Evolutionary conservation across 2,329 filamentous ascomycete species (phyloP).

Genomic region (Nemania sp.): DNA sequence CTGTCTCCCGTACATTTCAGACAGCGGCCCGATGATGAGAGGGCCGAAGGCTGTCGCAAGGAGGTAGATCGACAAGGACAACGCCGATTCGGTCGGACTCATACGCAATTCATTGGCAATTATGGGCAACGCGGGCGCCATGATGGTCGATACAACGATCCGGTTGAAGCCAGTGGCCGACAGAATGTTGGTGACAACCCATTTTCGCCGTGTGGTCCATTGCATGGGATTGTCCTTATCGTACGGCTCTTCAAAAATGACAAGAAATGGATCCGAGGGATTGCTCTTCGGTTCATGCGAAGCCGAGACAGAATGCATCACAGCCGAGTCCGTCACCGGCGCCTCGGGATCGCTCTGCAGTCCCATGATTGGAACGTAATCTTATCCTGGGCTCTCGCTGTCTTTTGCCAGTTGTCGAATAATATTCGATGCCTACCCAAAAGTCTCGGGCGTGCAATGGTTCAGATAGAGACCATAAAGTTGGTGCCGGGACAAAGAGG

Average conservation of each 20-base stretch:
- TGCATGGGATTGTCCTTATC: slow-evolving; percentile 43
- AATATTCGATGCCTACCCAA: too few relatives aligned
- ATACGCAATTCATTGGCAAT: slow-evolving; percentile 58
- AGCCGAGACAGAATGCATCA: not conserved
- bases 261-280: slow-evolving; percentile 16
- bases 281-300: not conserved
- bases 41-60: slow-evolving; percentile 48
- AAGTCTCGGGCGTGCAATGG: too few relatives aligned
- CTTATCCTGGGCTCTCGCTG: too few relatives aligned
- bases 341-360: not conserved
- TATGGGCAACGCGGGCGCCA: slow-evolving; percentile 52
- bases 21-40: slow-evolving; percentile 46
- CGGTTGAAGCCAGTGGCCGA: slow-evolving; percentile 55
- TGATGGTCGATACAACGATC: slow-evolving; percentile 56
- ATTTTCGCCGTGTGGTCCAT: slow-evolving; percentile 48
- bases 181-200: slow-evolving; percentile 52
- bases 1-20: slow-evolving; percentile 53
- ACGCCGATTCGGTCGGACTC: slow-evolving; percentile 48
- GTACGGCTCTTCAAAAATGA: slow-evolving; percentile 25
- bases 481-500: too few relatives aligned
- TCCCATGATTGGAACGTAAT: too few relatives aligned
- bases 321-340: not conserved
- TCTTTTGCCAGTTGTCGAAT: too few relatives aligned
- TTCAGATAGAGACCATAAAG: too few relatives aligned
- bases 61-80: slow-evolving; percentile 51